Base-by-base conservation (phyloP, 2,329 filamentous ascomycete genomes). In the Cercospora nicotianae region DNA sequence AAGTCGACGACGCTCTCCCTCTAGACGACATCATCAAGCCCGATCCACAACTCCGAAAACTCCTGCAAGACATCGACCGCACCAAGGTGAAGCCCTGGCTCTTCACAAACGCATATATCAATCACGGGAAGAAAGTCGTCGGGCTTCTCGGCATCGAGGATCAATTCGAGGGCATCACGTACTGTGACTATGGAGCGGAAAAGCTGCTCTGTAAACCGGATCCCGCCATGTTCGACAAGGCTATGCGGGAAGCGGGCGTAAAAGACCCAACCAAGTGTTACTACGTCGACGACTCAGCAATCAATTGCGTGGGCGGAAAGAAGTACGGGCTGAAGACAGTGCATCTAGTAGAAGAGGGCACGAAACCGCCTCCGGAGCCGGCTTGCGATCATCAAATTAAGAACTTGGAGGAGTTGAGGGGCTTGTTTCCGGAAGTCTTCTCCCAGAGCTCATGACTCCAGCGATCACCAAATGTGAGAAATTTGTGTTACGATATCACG, bases 41-140 rank as follows among this genome's bases (percentile, higher is more conserved):
- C 0, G 88, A 96, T 74, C 86, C 89, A 0, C 84, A 89, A 75
- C 84, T 98, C 51, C 89, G 92, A 60, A 84, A 86, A 75, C 80
- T 99, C 57, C 87, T 99, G 5, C 84, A 90, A 78, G 91, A 94
- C 72, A 89, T 99, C 64, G 94, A 99, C 80, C 90, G 80, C 67
- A 87, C 83, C 75, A 96, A 96, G 78, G 91, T 97, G 71, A 93
- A 89, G 71, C 83, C 93, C 31, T 99, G 96, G 95, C 87, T 99
- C 1, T 90, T 99, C 75, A 99, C 96, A 1, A 99, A 99, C 77
- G 95, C 96, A 23, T 97, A 99, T 76, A 83, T 96, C 71, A 98
- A 85, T 36, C 95, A 99, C 76, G 95, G 89, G 33, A 89, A 87
- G 76, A 83, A 93, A 51, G 95, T 99, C 0, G 88, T 97, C 12